Percentiles rank a stretch among this genome's conserved stretches.
These are phyloP conservation scores for Juncus effusus DNA, from an alignment of 176 grass and related monocot species.

Conservation along the genomic window DNA sequence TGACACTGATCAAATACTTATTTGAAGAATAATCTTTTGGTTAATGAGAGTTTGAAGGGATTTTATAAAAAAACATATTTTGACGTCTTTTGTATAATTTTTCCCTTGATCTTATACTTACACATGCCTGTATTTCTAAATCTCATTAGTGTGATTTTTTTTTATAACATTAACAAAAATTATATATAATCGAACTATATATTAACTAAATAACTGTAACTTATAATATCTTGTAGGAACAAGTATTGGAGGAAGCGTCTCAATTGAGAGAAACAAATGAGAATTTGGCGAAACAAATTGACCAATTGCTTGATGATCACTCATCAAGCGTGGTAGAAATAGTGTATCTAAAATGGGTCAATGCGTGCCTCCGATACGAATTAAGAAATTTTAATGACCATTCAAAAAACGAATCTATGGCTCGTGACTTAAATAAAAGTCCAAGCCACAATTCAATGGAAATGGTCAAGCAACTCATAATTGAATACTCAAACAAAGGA, in stretches of 20 bases:
- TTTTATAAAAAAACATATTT: too few relatives aligned
- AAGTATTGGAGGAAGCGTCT: constrained; percentile 33
- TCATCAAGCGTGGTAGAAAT: constrained; percentile 63
- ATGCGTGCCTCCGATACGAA: constrained; percentile 80
- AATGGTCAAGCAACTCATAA: constrained; percentile 69
- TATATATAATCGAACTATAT: neutral
- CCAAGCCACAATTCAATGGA: constrained; percentile 60
- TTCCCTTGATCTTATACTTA: too few relatives aligned
- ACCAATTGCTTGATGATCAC: constrained; percentile 55
- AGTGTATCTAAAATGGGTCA: constrained; percentile 89
- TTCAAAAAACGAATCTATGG: constrained; percentile 8
- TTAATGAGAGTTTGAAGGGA: too few relatives aligned
- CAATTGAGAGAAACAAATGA: constrained; percentile 48
- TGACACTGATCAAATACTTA: too few relatives aligned
- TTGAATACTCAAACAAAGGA: constrained; percentile 46
- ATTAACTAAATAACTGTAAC: too few relatives aligned
- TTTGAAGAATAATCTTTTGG: too few relatives aligned
- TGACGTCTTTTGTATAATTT: too few relatives aligned
- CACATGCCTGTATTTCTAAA: too few relatives aligned
- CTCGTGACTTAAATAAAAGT: constrained; percentile 70
- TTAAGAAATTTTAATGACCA: constrained; percentile 34
- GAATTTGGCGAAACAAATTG: constrained; percentile 51
- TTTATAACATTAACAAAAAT: neutral
- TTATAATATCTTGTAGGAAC: constrained; percentile 27
- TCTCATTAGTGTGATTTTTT: neutral